Evolutionary conservation across 2,329 filamentous ascomycete genomes (phyloP).

Genomic region (Ascochyta clinopodiicola): DNA sequence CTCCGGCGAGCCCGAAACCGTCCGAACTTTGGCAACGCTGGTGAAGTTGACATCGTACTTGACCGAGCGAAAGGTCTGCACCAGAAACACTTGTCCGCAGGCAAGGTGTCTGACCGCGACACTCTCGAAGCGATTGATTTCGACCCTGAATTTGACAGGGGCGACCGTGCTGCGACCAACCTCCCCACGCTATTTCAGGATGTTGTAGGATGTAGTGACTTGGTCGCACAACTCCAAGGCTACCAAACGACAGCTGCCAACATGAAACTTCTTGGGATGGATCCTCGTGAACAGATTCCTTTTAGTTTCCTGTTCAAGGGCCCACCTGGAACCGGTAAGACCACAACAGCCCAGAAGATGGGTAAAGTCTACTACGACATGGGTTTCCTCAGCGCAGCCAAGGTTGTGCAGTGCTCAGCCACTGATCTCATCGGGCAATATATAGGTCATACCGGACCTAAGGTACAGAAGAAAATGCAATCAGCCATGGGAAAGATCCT

Average conservation of each 20-base stretch:
- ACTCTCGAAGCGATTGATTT: conserved; percentile 60
- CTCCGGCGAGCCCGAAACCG: conserved; percentile 67
- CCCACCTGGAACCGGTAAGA: conserved; percentile 75
- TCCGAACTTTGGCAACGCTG: conserved; percentile 74
- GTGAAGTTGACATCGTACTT: conserved; percentile 75
- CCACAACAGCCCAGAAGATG: conserved; percentile 75
- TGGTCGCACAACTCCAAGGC: conserved; percentile 61
- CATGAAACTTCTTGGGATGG: conserved; percentile 59
- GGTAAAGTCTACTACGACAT: conserved; percentile 78
- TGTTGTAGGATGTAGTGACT: conserved; percentile 63
- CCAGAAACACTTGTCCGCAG: conserved; percentile 52
- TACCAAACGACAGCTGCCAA: conserved; percentile 62
- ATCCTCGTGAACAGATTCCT: conserved; percentile 65
- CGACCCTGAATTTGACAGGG: conserved; percentile 65
- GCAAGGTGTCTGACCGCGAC: conserved; percentile 31
- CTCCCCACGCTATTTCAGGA: conserved; percentile 63
- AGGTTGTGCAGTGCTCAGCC: conserved; percentile 71
- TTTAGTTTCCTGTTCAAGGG: conserved; percentile 75
- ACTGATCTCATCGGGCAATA: conserved; percentile 73
- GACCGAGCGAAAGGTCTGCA: conserved; percentile 61
- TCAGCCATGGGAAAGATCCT: conserved; percentile 70
- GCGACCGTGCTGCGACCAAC: conserved; percentile 55
- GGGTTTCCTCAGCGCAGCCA: conserved; percentile 66
- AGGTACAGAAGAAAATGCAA: conserved; percentile 66
- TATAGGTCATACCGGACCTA: conserved; percentile 72